Percentiles rank a stretch among this genome's conserved stretches.
Conservation (phyloP, 306 rosid genomes). For the Geum urbanum region DNA sequence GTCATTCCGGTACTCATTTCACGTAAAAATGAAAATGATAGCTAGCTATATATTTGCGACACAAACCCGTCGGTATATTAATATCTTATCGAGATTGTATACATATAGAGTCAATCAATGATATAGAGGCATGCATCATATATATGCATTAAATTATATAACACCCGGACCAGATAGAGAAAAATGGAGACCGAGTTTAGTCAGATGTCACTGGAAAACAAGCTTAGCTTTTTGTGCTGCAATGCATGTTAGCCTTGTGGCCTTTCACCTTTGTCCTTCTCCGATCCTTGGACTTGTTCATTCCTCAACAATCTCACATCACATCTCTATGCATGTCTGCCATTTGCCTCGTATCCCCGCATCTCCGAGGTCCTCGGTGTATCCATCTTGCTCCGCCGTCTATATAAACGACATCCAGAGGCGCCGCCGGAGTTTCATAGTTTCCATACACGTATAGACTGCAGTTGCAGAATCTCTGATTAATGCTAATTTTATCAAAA, state of each 20-base stretch:
- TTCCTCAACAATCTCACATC: too few relatives aligned
- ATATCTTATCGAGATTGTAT: too few relatives aligned
- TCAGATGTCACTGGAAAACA: constrained; percentile 9
- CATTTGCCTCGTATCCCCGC: neutral
- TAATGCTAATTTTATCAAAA: too few relatives aligned
- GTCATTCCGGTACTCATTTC: too few relatives aligned
- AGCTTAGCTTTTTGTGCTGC: neutral
- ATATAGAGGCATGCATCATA: neutral
- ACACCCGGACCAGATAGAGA: neutral
- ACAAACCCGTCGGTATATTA: too few relatives aligned
- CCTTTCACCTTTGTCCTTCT: neutral
- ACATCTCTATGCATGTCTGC: constrained; percentile 1
- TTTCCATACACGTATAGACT: too few relatives aligned
- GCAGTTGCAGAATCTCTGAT: too few relatives aligned
- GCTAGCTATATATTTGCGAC: too few relatives aligned
- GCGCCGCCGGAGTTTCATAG: neutral
- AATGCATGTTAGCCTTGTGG: constrained; percentile 13
- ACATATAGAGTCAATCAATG: too few relatives aligned
- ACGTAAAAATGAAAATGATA: too few relatives aligned
- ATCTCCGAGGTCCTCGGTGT: neutral
- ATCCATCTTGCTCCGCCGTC: neutral
- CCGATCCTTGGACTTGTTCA: neutral
- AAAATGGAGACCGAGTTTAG: neutral
- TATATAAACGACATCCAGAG: neutral
- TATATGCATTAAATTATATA: neutral